A percentile compares a stretch with the other conserved stretches of the same genome.
phyloP scores from a whole-genome alignment of 495 filamentous ascomycete species.

The Talaromyces stipitatus region DNA sequence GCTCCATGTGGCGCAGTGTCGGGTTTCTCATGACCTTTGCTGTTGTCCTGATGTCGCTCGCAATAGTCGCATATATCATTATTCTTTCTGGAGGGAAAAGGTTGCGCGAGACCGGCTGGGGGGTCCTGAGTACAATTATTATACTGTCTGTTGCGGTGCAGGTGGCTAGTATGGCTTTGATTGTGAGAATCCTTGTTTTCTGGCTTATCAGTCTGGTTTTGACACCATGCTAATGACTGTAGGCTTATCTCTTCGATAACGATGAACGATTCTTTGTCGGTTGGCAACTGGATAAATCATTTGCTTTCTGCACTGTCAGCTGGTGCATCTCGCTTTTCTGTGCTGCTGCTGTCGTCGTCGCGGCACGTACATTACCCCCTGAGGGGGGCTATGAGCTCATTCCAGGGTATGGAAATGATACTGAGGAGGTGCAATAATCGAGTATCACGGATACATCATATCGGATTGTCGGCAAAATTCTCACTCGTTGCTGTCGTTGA shows the following conservation, averaged over 20 bases:
- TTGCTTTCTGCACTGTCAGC: conserved; percentile 67
- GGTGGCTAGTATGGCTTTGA: conserved; percentile 64
- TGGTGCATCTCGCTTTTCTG: conserved; percentile 59
- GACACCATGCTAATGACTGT: background rate
- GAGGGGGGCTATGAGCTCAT: conserved; percentile 85
- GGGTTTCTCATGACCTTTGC: conserved; percentile 82
- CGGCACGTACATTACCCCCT: conserved; percentile 59
- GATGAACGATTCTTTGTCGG: conserved; percentile 82
- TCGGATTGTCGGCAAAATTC: no score
- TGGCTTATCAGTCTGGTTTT: background rate
- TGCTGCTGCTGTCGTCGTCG: conserved; percentile 51
- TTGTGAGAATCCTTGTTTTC: conserved; percentile 52
- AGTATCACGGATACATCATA: background rate
- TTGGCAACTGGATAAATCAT: conserved; percentile 73
- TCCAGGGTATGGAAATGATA: conserved; percentile 26
- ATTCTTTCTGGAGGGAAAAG: conserved; percentile 70
- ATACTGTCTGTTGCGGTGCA: conserved; percentile 53
- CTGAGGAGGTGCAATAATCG: background rate
- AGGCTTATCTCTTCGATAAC: conserved; percentile 79
- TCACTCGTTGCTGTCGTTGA: no score
- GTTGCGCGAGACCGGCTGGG: conserved; percentile 72
- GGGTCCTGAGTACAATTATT: conserved; percentile 57
- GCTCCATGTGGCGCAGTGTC: conserved; percentile 81
- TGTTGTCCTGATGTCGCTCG: conserved; percentile 66
- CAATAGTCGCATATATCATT: conserved; percentile 64